phyloP scores from a whole-genome alignment of 2,329 filamentous ascomycete species.

The Pseudogymnoascus sp. region DNA sequence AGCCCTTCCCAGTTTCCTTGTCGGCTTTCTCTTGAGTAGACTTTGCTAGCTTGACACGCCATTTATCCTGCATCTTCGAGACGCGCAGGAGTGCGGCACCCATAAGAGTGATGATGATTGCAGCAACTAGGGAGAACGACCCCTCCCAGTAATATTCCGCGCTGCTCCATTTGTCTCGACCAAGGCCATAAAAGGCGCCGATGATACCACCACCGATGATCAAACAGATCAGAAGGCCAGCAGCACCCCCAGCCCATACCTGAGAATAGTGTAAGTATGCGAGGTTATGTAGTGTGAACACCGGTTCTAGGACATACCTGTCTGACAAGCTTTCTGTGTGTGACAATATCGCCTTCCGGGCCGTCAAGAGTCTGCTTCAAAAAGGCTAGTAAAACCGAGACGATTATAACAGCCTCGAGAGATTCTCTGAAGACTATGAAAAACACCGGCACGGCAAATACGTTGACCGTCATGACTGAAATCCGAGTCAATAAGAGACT shows the following conservation, averaged over 20 bases:
- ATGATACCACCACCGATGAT: constrained; percentile 53
- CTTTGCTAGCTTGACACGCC: constrained; percentile 70
- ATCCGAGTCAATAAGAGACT: background rate
- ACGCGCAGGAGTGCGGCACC: constrained; percentile 74
- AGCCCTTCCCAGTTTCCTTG: constrained; percentile 31
- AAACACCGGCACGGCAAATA: constrained; percentile 75
- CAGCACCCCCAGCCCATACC: constrained; percentile 50
- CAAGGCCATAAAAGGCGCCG: constrained; percentile 58
- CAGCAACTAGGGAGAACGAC: constrained; percentile 65
- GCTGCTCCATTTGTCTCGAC: constrained; percentile 56
- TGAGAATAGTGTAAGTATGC: constrained; percentile 24
- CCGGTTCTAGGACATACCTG: constrained; percentile 49
- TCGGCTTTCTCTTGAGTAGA: constrained; percentile 51
- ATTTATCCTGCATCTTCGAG: constrained; percentile 78
- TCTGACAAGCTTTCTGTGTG: constrained; percentile 58
- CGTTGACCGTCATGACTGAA: constrained; percentile 50
- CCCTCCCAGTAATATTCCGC: constrained; percentile 77
- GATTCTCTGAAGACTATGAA: constrained; percentile 86
- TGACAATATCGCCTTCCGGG: constrained; percentile 47
- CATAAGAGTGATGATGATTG: constrained; percentile 73
- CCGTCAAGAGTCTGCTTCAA: constrained; percentile 70
- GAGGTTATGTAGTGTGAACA: background rate
- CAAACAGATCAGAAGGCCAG: constrained; percentile 48
- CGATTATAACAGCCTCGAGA: constrained; percentile 74
- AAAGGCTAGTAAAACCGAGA: constrained; percentile 77